Conservation (phyloP, 2,329 filamentous ascomycete species). For the Diplodia scrobiculata region DNA sequence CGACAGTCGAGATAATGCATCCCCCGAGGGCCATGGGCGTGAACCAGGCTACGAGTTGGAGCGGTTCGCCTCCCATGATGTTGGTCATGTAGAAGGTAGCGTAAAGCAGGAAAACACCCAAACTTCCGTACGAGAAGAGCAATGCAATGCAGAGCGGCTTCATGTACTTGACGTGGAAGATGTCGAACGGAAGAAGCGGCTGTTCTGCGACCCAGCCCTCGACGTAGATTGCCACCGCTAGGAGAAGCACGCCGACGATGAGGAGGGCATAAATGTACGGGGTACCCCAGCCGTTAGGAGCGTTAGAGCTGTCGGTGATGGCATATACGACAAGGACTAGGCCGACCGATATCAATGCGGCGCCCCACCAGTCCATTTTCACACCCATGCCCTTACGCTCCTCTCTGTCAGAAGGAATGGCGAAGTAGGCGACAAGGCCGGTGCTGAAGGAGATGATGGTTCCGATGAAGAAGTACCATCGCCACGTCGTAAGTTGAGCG, state of each 20-base stretch:
- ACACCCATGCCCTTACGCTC: slow-evolving; percentile 46
- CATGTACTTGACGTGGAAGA: slow-evolving; percentile 69
- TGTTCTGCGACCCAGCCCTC: slow-evolving; percentile 68
- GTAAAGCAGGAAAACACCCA: slow-evolving; percentile 71
- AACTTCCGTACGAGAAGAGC: slow-evolving; percentile 67
- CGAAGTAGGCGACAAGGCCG: slow-evolving; percentile 49
- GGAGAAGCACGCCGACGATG: slow-evolving; percentile 59
- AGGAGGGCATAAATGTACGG: slow-evolving; percentile 68
- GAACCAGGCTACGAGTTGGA: slow-evolving; percentile 68
- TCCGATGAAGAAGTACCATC: slow-evolving; percentile 71
- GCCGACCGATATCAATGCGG: slow-evolving; percentile 62
- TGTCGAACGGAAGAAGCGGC: slow-evolving; percentile 66
- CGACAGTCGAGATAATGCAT: slow-evolving; percentile 62
- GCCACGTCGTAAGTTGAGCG: slow-evolving; percentile 59
- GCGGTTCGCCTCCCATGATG: slow-evolving; percentile 60
- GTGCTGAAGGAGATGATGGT: slow-evolving; percentile 56
- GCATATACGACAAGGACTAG: slow-evolving; percentile 71
- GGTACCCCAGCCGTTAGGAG: slow-evolving; percentile 65
- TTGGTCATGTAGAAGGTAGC: slow-evolving; percentile 67
- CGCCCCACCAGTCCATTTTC: slow-evolving; percentile 71
- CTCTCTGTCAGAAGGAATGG: slow-evolving; percentile 54
- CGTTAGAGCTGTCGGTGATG: slow-evolving; percentile 68
- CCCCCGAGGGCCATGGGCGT: slow-evolving; percentile 69
- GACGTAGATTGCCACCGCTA: slow-evolving; percentile 63
- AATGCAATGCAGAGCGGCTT: slow-evolving; percentile 62